phyloP scores from a whole-genome alignment of 352 stramenopile species.

The Phytophthora uliginosa region DNA sequence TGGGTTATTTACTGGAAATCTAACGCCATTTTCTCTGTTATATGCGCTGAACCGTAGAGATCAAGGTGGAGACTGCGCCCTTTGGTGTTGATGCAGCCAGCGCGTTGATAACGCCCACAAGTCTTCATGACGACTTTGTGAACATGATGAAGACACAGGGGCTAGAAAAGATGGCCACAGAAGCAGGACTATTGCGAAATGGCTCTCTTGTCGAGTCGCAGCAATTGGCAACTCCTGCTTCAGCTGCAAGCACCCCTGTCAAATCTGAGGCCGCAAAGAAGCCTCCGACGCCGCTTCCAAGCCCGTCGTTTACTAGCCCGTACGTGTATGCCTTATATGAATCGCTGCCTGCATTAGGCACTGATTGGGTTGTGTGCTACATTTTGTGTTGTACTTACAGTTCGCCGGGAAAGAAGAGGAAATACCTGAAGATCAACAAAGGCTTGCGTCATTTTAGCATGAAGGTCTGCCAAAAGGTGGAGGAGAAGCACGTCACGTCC shows the following conservation, averaged over 20 bases:
- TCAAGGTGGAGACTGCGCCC: constrained; percentile 36
- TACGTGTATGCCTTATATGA: constrained; percentile 34
- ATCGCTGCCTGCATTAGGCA: neutral
- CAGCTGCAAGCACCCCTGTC: constrained; percentile 12
- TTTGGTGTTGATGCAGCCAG: constrained; percentile 55
- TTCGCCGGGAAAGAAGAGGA: constrained; percentile 78
- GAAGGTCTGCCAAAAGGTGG: constrained; percentile 98
- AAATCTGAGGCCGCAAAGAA: constrained; percentile 29
- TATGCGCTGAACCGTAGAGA: constrained; percentile 6
- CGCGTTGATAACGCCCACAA: constrained; percentile 63
- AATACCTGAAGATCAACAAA: constrained; percentile 92
- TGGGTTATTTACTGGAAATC: neutral
- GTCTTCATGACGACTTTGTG: constrained; percentile 90
- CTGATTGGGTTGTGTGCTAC: constrained; percentile 16
- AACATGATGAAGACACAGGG: constrained; percentile 90
- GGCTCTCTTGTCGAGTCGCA: constrained; percentile 73
- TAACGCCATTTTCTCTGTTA: neutral
- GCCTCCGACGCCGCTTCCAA: constrained; percentile 28
- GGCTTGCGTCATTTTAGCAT: constrained; percentile 96
- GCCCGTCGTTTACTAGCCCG: constrained; percentile 70
- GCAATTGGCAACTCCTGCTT: constrained; percentile 23
- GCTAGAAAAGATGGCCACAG: constrained; percentile 86
- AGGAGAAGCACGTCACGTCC: constrained; percentile 96
- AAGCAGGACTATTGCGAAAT: constrained; percentile 81
- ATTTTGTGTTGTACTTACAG: constrained; percentile 25